Evolutionary conservation across 352 stramenopile species (phyloP), one percentile per base, ranked within the genome.

Genomic region (Globisporangium cylindrosporum): DNA sequence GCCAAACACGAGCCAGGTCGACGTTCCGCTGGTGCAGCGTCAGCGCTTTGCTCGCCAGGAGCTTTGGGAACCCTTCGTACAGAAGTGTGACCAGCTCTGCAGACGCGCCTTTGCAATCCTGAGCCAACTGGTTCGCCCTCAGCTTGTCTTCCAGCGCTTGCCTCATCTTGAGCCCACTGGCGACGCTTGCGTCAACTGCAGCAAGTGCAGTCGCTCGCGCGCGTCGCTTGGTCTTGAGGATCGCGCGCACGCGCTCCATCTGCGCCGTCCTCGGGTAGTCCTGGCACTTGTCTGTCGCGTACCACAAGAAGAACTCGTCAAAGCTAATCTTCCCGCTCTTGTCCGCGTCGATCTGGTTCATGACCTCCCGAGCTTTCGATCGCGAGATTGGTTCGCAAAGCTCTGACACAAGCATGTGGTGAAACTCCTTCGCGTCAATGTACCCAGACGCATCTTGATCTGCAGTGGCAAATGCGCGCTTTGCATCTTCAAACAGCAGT

Each of bases 241-340:
- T 24, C 2, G 71, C 73, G 3, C 68, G 63, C 9, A 68, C 69
- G 38, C 78, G 78, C 25, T 80, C 78, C 46, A 78, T 74, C 41
- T 85, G 64, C 12, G 66, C 18, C 0, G 73, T 81, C 32, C 64
- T 18, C 25, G 73, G 75, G 36, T 77, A 77, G 49, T 85, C 78
- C 64, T 85, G 78, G 59, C 75, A 82, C n/a, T 81, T 85, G 20
- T 82, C 71, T 5, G 69, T 72, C 7, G 75, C 78, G 51, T 85
- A 85, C 78, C 78, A 85, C 36, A 73, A 53, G 59, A 82, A 85
- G 59, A 85, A 85, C 68, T 85, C 78, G 55, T 78, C 57, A 59
- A 85, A 81, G 49, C 82, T 75, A 53, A 85, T 81, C 46, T 73
- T 76, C 14, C 75, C 78, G 54, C 75, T 85, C 36, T 69, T 67